phyloP scores from a whole-genome alignment of 2,329 filamentous ascomycete genomes.

The Pseudocercospora fijiensis region DNA sequence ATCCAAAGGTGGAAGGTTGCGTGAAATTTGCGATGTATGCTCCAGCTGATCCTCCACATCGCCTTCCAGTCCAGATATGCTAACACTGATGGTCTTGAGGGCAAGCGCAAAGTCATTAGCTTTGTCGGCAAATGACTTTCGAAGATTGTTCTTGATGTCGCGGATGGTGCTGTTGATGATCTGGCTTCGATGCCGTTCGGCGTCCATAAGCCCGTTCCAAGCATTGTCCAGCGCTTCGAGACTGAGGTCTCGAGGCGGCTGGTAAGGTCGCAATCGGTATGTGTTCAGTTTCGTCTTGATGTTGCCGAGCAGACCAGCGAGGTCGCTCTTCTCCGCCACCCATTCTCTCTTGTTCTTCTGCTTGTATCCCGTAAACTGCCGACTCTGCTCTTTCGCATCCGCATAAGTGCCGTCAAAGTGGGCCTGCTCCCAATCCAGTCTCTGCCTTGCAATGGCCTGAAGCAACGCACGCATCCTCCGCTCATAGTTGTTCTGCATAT shows the following conservation, averaged over 20 bases:
- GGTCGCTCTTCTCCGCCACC: conserved; percentile 96
- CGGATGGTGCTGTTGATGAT: conserved; percentile 97
- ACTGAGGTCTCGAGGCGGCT: conserved; percentile 79
- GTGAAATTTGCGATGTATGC: conserved; percentile 80
- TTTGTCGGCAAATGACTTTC: conserved; percentile 92
- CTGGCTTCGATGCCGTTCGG: conserved; percentile 85
- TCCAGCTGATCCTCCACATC: conserved; percentile 92
- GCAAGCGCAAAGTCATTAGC: conserved; percentile 97
- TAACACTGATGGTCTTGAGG: conserved; percentile 88
- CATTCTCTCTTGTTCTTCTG: conserved; percentile 85
- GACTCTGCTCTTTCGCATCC: conserved; percentile 85
- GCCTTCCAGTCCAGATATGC: conserved; percentile 94
- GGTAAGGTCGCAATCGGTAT: conserved; percentile 85
- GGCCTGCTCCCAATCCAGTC: conserved; percentile 72
- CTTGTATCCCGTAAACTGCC: conserved; percentile 85
- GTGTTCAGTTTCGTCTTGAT: conserved; percentile 99
- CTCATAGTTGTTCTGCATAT: conserved; percentile 98
- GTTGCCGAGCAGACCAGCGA: conserved; percentile 89
- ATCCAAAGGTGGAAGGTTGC: conserved; percentile 85
- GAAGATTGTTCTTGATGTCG: conserved; percentile 95
- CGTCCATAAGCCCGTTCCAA: conserved; percentile 75
- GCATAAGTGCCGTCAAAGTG: conserved; percentile 87
- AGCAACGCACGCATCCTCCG: conserved; percentile 82
- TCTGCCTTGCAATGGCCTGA: conserved; percentile 69
- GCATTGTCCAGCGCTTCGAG: conserved; percentile 78